phyloP scores from a whole-genome alignment of 2,329 filamentous ascomycete genomes.

The Penicillium hesseltinei region DNA sequence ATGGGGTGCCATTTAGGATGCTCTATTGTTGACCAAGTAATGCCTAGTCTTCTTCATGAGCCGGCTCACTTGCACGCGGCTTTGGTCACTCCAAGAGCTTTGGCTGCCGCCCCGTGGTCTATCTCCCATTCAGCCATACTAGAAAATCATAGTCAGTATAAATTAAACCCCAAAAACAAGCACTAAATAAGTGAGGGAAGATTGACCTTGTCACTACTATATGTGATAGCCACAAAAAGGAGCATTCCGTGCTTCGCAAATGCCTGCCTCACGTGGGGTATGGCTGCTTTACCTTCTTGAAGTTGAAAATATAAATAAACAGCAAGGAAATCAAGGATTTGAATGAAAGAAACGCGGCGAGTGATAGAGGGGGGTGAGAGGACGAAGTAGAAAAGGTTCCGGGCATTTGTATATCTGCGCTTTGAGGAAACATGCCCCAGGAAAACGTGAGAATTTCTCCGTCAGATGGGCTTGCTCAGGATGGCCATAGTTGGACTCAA shows the following conservation, averaged over 20 bases:
- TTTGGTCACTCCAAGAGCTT: too few species aligned
- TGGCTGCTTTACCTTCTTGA: background rate
- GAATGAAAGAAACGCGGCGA: background rate
- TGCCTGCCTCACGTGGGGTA: background rate
- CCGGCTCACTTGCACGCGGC: too few species aligned
- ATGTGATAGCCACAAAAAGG: background rate
- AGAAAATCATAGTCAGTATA: background rate
- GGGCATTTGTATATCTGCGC: background rate
- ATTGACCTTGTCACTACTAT: background rate
- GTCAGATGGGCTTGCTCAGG: background rate
- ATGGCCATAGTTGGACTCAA: background rate
- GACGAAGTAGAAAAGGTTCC: background rate
- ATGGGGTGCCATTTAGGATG: too few species aligned
- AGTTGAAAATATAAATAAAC: too few species aligned
- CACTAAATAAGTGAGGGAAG: too few species aligned
- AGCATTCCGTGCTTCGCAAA: too few species aligned
- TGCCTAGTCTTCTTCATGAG: too few species aligned
- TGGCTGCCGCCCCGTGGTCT: too few species aligned
- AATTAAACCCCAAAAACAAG: fast-evolving
- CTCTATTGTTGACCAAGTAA: too few species aligned
- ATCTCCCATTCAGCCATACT: too few species aligned
- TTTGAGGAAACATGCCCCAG: background rate
- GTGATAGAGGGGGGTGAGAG: background rate
- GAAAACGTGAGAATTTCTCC: background rate
- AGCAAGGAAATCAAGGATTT: too few species aligned